Evolutionary conservation across 1,284 basidiomycete genomes (phyloP).

Genomic region (Tilletia setariae): DNA sequence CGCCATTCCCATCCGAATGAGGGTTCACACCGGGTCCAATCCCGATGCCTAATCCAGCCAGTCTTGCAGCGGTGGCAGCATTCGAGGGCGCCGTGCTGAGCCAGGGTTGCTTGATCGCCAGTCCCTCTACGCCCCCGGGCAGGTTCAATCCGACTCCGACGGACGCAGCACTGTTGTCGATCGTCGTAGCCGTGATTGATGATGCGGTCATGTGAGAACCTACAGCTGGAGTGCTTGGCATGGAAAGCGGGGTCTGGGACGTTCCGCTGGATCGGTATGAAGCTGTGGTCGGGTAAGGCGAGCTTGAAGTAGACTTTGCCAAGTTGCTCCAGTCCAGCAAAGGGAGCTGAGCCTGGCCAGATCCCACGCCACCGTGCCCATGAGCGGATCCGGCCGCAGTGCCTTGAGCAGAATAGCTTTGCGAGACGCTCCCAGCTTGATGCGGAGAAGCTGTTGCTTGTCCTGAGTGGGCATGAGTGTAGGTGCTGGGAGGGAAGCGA

Average conservation of each 20-base stretch:
- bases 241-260: neutral
- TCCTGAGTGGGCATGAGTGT: neutral
- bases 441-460: neutral
- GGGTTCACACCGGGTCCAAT: conserved; percentile 45
- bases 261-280: neutral
- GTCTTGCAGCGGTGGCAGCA: conserved; percentile 18
- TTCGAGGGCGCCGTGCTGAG: conserved; percentile 13
- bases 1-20: conserved; percentile 19
- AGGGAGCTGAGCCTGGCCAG: neutral
- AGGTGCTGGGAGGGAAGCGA: neutral
- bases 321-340: conserved; percentile 10
- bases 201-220: neutral
- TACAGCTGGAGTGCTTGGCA: conserved; percentile 1
- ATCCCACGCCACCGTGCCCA: neutral
- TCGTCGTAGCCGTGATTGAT: neutral
- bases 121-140: conserved; percentile 4
- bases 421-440: neutral
- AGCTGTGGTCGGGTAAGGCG: neutral
- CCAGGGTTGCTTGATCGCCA: conserved; percentile 14
- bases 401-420: neutral
- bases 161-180: neutral
- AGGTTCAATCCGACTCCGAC: conserved; percentile 5
- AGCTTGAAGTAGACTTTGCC: neutral
- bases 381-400: neutral
- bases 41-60: conserved; percentile 22